Base-by-base conservation (phyloP, 2,329 filamentous ascomycete species). In the Talaromyces sp. region DNA sequence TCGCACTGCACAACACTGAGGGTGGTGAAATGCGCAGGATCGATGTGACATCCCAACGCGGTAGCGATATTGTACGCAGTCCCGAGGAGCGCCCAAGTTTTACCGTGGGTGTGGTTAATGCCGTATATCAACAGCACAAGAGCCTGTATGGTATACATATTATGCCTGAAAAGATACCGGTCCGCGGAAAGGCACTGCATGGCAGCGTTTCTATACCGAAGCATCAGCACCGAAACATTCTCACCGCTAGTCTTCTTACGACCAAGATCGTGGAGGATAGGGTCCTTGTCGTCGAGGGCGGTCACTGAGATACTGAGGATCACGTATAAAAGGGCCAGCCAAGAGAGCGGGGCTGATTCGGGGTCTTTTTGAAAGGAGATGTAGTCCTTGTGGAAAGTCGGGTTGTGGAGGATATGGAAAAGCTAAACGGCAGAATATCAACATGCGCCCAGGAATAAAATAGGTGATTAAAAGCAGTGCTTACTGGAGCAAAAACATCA, bases 371-470 rank as follows among this genome's bases (percentile, higher is more conserved):
- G 70, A 57, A 78, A 78, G 19, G 70, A 67, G 44, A 71, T 69
- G 62, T 77, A 78, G 59, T 77, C 73, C 15, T 69, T 69, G 39
- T 76, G 70, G 42, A 78, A 78, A 4, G 74, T 76, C 52, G 75
- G 68, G 60, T 78, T 75, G 57, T 78, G 76, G 10, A 78, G 70
- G 52, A 78, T 72, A 65, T 78, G 75, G 55, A 77, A 78, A 13
- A 78, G 66, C 67, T 66, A 60, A 36, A 27, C 28, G 13, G 28
- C 54, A 49, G 32, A 22, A 9, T 19, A 6, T 22, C 57, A 9
- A 47, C 59, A 22, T 65, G 47, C 7, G 15, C 5, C 6, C 17
- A 15, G 36, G 15, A 7, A 8, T 17, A 15, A 17, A 32, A 9
- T 17, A 30, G 57, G 51, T 47, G 19, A 22, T 22, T 42, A 54